Evolutionary conservation across 148 eudicot genomes (phyloP).

Genomic region (Agrostemma githago): DNA sequence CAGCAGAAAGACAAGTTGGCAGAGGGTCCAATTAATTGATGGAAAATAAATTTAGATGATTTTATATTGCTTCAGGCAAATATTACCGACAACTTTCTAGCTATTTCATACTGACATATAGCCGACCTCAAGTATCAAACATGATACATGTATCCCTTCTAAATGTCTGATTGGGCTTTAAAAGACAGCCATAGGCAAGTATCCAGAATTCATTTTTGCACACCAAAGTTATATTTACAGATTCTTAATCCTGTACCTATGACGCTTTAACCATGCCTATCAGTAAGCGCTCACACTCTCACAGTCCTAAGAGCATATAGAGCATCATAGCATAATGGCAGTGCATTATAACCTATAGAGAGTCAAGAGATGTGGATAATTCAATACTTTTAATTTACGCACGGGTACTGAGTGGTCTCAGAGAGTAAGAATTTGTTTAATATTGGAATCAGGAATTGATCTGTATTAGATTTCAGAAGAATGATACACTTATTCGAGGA

Average conservation of each 20-base stretch:
- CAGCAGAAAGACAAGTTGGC: background rate
- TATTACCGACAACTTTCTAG: background rate
- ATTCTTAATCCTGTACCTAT: background rate
- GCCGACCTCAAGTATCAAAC: background rate
- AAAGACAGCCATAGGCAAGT: background rate
- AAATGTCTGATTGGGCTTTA: background rate
- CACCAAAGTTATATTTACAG: background rate
- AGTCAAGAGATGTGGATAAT: background rate
- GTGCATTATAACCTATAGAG: background rate
- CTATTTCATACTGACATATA: background rate
- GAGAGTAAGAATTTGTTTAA: background rate
- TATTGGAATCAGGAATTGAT: no score
- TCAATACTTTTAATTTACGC: no score
- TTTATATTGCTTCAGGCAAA: background rate
- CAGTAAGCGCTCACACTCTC: background rate
- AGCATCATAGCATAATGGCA: background rate
- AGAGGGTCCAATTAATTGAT: background rate
- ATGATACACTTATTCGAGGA: no score
- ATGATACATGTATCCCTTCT: background rate
- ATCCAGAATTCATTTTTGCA: conserved; percentile 3
- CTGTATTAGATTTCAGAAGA: no score
- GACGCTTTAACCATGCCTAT: conserved; percentile 1
- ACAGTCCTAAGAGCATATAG: background rate
- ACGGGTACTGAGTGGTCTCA: no score
- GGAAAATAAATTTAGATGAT: background rate